These are phyloP conservation scores for Pseudogymnoascus destructans DNA, from an alignment of 2,329 filamentous ascomycete genomes.

Conservation along the genomic window DNA sequence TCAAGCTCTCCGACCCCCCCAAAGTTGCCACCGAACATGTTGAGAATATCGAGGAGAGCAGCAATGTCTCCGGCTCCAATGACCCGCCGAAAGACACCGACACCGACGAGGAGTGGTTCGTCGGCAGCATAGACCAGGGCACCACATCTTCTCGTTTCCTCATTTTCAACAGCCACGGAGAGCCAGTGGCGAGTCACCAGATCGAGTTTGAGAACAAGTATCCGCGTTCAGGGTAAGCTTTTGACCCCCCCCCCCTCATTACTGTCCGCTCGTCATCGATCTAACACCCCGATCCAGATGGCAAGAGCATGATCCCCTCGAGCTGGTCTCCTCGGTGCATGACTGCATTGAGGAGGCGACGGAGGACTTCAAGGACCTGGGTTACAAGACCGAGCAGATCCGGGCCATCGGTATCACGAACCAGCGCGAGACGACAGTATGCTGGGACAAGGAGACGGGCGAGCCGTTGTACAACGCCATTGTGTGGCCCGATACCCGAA, in stretches of 20 bases:
- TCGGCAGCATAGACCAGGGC: slow-evolving; percentile 82
- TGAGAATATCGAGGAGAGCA: neutral
- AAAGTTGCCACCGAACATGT: neutral
- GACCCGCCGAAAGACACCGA: slow-evolving; percentile 12
- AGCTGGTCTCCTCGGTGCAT: slow-evolving; percentile 59
- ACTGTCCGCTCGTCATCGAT: neutral
- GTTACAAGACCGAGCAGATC: slow-evolving; percentile 55
- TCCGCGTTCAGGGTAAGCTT: slow-evolving; percentile 65
- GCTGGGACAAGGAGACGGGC: slow-evolving; percentile 67
- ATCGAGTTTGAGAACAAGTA: slow-evolving; percentile 78
- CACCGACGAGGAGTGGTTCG: slow-evolving; percentile 44
- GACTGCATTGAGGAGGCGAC: slow-evolving; percentile 65
- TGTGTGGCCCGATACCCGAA: slow-evolving; percentile 75
- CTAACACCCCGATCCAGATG: slow-evolving; percentile 39
- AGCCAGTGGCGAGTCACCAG: slow-evolving; percentile 71
- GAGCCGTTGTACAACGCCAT: slow-evolving; percentile 70
- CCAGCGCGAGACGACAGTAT: slow-evolving; percentile 69
- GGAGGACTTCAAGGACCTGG: slow-evolving; percentile 52
- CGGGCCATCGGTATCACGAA: slow-evolving; percentile 69
- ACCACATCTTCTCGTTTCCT: slow-evolving; percentile 84
- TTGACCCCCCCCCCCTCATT: neutral
- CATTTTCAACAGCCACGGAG: slow-evolving; percentile 71
- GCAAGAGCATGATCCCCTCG: slow-evolving; percentile 73
- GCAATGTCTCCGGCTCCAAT: neutral
- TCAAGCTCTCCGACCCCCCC: neutral